phyloP scores from a whole-genome alignment of 345 rosid species.

The Corchorus capsularis region DNA sequence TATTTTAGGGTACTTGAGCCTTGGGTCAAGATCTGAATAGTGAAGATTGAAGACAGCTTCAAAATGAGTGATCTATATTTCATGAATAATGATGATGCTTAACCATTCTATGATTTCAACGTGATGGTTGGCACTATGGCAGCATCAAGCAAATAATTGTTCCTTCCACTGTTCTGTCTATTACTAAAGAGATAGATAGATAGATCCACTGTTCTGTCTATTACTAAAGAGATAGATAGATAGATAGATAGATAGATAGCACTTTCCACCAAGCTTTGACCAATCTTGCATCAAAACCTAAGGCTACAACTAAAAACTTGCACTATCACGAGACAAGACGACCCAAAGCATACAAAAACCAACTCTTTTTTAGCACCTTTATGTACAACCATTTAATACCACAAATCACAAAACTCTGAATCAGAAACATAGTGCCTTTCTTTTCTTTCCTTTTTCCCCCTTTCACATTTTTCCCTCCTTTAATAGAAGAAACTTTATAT shows the following conservation, averaged over 20 bases:
- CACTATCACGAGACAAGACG: background rate
- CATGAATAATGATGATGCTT: no score
- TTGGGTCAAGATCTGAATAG: no score
- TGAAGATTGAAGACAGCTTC: background rate
- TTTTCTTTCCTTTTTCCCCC: background rate
- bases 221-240: no score
- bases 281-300: background rate
- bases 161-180: background rate
- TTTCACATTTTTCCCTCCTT: conserved; percentile 7
- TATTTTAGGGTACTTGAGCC: no score
- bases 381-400: conserved; percentile 22
- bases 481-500: conserved; percentile 15
- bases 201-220: background rate
- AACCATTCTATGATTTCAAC: background rate
- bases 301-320: background rate
- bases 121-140: background rate
- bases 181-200: no score
- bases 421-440: conserved; percentile 1
- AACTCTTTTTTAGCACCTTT: background rate
- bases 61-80: background rate
- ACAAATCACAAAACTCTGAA: conserved; percentile 22
- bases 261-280: background rate
- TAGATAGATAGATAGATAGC: background rate
- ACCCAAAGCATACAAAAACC: background rate
- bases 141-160: background rate